Percentiles rank a stretch among this genome's conserved stretches.
phyloP scores from a whole-genome alignment of 345 rosid species.

The Citrus cavaleriei region DNA sequence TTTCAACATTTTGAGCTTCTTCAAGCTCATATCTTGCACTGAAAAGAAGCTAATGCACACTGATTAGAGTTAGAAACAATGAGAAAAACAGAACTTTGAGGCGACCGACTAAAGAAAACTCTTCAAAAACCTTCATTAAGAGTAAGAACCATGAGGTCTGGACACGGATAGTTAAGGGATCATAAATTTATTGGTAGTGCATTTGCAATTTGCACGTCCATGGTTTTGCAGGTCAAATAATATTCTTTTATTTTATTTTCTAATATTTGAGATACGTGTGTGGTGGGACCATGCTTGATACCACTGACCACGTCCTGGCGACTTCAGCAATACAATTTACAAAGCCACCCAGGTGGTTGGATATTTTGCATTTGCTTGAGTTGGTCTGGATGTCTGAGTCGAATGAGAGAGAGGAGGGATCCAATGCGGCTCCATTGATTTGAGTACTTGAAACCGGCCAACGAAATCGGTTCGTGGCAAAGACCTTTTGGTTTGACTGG shows the following conservation, averaged over 20 bases:
- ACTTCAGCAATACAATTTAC: not conserved
- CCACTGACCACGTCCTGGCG: not conserved
- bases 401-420: too few relatives aligned
- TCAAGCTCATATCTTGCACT: constrained; percentile 24
- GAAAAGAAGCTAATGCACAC: not conserved
- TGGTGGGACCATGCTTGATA: too few relatives aligned
- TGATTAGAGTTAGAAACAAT: not conserved
- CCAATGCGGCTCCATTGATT: too few relatives aligned
- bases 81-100: not conserved
- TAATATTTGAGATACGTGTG: not conserved
- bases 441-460: too few relatives aligned
- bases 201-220: not conserved
- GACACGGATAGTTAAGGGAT: not conserved
- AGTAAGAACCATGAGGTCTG: not conserved
- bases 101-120: not conserved
- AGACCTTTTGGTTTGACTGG: too few relatives aligned
- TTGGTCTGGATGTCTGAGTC: too few relatives aligned
- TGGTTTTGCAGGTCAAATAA: not conserved
- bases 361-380: too few relatives aligned
- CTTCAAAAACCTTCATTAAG: not conserved
- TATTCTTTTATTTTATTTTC: not conserved
- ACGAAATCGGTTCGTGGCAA: too few relatives aligned
- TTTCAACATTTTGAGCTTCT: constrained; percentile 25
- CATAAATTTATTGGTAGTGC: not conserved
- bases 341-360: too few relatives aligned